Evolutionary conservation across 179 eudicot genomes (phyloP), one percentile per base, ranked within the genome.

Genomic region (Beta macrorhiza): DNA sequence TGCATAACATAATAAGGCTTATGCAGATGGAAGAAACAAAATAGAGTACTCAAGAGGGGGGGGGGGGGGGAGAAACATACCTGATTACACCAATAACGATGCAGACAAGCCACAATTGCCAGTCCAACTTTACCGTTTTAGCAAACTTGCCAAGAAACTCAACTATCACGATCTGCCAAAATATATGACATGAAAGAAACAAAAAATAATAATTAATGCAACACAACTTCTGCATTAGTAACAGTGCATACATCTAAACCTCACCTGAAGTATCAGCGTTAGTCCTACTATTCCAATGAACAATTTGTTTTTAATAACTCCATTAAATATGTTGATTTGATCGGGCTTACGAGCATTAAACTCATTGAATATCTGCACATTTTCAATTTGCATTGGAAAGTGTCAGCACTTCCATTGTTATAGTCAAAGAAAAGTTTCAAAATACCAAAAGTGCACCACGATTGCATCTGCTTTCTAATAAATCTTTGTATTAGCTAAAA

Each of bases 291-390:
- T 93, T 25, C 90, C 95, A 81, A 94, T 86, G 78, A 94, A 94
- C 67, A 94, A 88, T 65, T 49, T 82, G 82, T 93, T 94, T 71
- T 84, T 90, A 3, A 86, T 61, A 19, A 93, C 89, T 49, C 97
- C 98, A 73, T 82, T 86, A 79, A 93, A 94, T 5, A 91, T 89
- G 79, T 94, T 94, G 29, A 92, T 7, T 69, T 94, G 92, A 71
- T 94, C 96, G 14, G 97, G 98, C 88, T 91, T 94, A 25, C 97
- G 94, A 78, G 98, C 95, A 89, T 93, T 94, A 83, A 94, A 91
- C 84, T 94, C 98, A 37, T 94, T 94, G 82, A 94, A 94, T 76
- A 94, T 71, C 98, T 94, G 89, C 76, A 86, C 51, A 75, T 55
- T 44, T 75, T 19, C 75, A 83, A 11, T 14, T 32, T 37, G 6